Evolutionary conservation across 495 filamentous ascomycete genomes (phyloP).

Genomic region (Astrocystis sublimbata): DNA sequence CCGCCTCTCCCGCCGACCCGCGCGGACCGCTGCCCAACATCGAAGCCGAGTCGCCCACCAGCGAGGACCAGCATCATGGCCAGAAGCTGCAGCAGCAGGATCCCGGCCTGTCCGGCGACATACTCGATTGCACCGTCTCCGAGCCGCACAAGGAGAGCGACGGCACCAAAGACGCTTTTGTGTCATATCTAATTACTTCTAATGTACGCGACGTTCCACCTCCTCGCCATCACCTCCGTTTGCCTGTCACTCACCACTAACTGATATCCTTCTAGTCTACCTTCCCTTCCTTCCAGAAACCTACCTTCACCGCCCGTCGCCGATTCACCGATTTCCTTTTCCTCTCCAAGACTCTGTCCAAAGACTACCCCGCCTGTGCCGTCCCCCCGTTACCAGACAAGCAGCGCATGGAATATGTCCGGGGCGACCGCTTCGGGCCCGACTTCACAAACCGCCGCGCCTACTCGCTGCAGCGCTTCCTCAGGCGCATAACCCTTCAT

Average conservation of each 20-base stretch:
- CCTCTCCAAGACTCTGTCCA: slow-evolving; percentile 83
- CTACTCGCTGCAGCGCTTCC: slow-evolving; percentile 88
- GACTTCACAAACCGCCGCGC: slow-evolving; percentile 92
- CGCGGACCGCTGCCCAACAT: slow-evolving; percentile 25
- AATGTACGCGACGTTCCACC: slow-evolving; percentile 57
- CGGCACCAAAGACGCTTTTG: slow-evolving; percentile 95
- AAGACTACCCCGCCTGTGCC: slow-evolving; percentile 86
- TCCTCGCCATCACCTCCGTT: not conserved
- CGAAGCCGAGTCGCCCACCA: slow-evolving; percentile 30
- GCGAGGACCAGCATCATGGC: slow-evolving; percentile 31
- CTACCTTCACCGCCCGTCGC: slow-evolving; percentile 73
- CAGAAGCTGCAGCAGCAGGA: slow-evolving; percentile 48
- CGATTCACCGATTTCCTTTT: slow-evolving; percentile 98
- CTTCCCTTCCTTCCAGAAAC: slow-evolving; percentile 85
- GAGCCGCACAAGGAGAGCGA: slow-evolving; percentile 89
- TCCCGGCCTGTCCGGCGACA: slow-evolving; percentile 72
- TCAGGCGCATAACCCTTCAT: slow-evolving; percentile 83
- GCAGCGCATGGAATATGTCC: slow-evolving; percentile 97
- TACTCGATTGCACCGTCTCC: slow-evolving; percentile 79
- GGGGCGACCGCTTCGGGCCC: slow-evolving; percentile 88
- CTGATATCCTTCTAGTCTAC: slow-evolving; percentile 66
- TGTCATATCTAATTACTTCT: slow-evolving; percentile 92
- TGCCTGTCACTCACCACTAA: not conserved
- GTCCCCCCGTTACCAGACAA: slow-evolving; percentile 96
- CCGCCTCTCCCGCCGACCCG: slow-evolving; percentile 26